phyloP scores from a whole-genome alignment of 1,284 basidiomycete species.

The Moesziomyces parantarcticus region DNA sequence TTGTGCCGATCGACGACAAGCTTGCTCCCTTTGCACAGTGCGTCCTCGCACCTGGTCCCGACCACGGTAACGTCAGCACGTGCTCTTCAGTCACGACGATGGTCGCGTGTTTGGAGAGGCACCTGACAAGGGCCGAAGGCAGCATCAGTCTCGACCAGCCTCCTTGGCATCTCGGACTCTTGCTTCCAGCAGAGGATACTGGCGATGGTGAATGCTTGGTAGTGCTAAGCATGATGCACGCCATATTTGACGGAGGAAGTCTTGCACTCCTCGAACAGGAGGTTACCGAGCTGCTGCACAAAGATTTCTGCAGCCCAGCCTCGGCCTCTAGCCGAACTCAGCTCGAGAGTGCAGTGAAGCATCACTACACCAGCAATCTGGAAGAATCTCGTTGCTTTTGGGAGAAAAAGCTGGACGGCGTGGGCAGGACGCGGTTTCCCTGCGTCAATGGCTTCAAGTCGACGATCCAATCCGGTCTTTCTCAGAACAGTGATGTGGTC shows the following conservation, averaged over 20 bases:
- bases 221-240: slow-evolving; percentile 22
- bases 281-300: background rate
- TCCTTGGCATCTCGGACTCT: slow-evolving; percentile 15
- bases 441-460: slow-evolving; percentile 16
- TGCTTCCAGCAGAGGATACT: background rate
- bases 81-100: background rate
- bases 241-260: slow-evolving; percentile 29
- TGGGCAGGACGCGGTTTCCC: slow-evolving; percentile 12
- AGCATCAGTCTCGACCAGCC: slow-evolving; percentile 14
- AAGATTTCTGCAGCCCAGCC: background rate
- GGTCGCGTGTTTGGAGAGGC: slow-evolving; percentile 1
- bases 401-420: slow-evolving; percentile 7
- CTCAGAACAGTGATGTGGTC: background rate
- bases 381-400: slow-evolving; percentile 16
- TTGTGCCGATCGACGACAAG: slow-evolving; percentile 22
- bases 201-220: slow-evolving; percentile 1
- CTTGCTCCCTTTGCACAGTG: slow-evolving; percentile 34
- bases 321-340: background rate
- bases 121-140: slow-evolving; percentile 2
- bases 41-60: slow-evolving; percentile 4
- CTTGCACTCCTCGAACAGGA: slow-evolving; percentile 17
- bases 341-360: slow-evolving; percentile 8
- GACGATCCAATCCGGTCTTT: background rate
- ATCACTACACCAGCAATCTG: slow-evolving; percentile 13
- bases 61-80: slow-evolving; percentile 2